Base-by-base conservation (phyloP, 495 filamentous ascomycete genomes). In the Aeminium ludgeri region DNA sequence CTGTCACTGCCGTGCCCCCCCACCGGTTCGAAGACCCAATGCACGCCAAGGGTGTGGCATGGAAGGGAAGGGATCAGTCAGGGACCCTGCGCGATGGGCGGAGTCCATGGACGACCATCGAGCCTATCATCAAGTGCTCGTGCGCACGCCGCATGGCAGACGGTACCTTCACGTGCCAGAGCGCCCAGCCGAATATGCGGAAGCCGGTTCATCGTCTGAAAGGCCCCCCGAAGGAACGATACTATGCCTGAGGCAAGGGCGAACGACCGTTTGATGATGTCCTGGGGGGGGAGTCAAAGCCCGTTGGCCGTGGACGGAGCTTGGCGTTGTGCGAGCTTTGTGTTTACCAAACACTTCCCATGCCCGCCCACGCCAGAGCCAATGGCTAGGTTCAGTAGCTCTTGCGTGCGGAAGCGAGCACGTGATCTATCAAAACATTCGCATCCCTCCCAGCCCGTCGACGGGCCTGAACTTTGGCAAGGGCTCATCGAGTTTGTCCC, bases 361-460 rank as follows among this genome's bases (percentile, higher is more conserved):
- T 4, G 16, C 15, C 10, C 16, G 16, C 15, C 20, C 34, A 19
- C 3, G 34, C n/a, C 34, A 11, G 34, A 10, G 34, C 34, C 10
- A 36, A 19, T 18, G 34, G 10, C 15, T 10, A 36, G 23, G 23
- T 25, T 25, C 34, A 18, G 34, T 11, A 19, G 36, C 37, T 43
- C 46, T 29, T 29, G 40, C 30, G 13, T 25, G 18, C 29, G 7
- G 10, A 19, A 12, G 3, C 13, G 23, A 34, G 37, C 46, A 50
- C 46, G 46, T 50, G 46, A 50, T 34, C 37, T 20, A 25, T 10
- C 18, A 45, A 20, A 41, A 45, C 20, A 31, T 42, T 45, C 36
- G 41, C 36, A 10, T 39, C 44, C 41, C 28, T 23, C 41, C 28
- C 23, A 20, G 17, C 3, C 20, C 16, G 2, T 27, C 16, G 18